Evolutionary conservation across 1,139 yeast species (phyloP), one percentile per base, ranked within the genome.

Genomic region (Candida sanyaensis): DNA sequence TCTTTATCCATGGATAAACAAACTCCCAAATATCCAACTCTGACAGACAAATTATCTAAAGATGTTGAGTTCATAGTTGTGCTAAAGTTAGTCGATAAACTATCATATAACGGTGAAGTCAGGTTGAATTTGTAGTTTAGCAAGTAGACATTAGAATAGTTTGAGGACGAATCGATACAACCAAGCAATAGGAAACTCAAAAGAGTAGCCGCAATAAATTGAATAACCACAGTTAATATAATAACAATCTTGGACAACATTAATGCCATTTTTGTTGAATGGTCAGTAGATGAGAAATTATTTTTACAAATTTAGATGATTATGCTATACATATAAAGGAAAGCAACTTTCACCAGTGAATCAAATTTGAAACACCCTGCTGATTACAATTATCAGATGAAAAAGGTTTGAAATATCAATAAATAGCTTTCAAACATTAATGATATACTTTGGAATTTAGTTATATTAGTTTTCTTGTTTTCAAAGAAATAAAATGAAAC

Each of bases 161-260:
- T 67, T 0, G 65, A 38, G 0, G 70, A 50, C 1, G 68, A 48
- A 13, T 66, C 66, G 17, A 79, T 69, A 50, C 87, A 80, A 1
- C 88, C 84, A 10, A 80, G 61, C 13, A 83, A 61, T 9, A 84
- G 65, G 56, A 81, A 83, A 5, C 79, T 71, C n/a, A 81, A 58
- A 5, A 78, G 58, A 43, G 73, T 71, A 0, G 69, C 60, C 2
- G 76, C 55, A 24, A 78, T 69, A 53, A 78, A 64, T 23, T 76
- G 60, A 2, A 70, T 50, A 3, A 64, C 17, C 5, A 62, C 53
- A 6, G 59, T 44, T 10, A 63, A 45, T 9, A 61, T 12, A 6
- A 50, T 36, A 2, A 46, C 17, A 23, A 47, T 47, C 41, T 49
- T 53, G 13, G 44, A 37, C 41, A 47, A 21, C 13, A 46, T 30